Conservation (phyloP, 2,329 filamentous ascomycete genomes). For the Aspergillus brasiliensis region DNA sequence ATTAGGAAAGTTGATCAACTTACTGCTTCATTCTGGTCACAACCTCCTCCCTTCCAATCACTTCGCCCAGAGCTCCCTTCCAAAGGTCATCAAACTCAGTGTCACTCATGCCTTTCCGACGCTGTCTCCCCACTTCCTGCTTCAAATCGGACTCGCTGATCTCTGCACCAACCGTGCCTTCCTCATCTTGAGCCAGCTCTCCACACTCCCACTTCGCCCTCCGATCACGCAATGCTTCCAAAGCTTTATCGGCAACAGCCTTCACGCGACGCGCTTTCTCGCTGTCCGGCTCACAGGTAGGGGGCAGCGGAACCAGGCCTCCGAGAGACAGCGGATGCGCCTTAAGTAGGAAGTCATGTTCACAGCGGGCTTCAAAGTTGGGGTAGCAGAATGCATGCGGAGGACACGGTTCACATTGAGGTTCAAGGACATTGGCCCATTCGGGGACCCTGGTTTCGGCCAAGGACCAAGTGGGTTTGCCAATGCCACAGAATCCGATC, state of each 20-base stretch:
- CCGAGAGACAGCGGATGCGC: constrained; percentile 80
- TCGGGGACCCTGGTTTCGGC: constrained; percentile 70
- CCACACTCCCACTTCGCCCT: constrained; percentile 91
- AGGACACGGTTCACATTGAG: constrained; percentile 87
- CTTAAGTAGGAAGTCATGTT: constrained; percentile 82
- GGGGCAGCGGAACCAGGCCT: constrained; percentile 79
- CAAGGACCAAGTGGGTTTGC: constrained; percentile 62
- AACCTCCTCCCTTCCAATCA: constrained; percentile 61
- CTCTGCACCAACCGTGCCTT: constrained; percentile 64
- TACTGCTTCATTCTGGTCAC: constrained; percentile 60
- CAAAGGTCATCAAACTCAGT: constrained; percentile 87
- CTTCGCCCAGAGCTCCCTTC: constrained; percentile 53
- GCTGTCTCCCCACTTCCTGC: constrained; percentile 71
- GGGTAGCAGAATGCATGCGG: constrained; percentile 85
- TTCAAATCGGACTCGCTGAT: constrained; percentile 72
- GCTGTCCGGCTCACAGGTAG: constrained; percentile 92
- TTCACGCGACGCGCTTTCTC: constrained; percentile 87
- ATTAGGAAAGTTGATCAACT: constrained; percentile 40
- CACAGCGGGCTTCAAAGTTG: constrained; percentile 76
- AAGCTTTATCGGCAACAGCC: constrained; percentile 80
- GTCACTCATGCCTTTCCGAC: constrained; percentile 79
- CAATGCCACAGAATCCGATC: constrained; percentile 91
- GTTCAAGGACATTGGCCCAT: constrained; percentile 69
- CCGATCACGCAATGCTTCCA: constrained; percentile 82
- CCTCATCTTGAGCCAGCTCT: constrained; percentile 66